Evolutionary conservation across 495 filamentous ascomycete species (phyloP), one percentile per base, ranked within the genome.

Genomic region (Rostrohypoxylon terebratum): DNA sequence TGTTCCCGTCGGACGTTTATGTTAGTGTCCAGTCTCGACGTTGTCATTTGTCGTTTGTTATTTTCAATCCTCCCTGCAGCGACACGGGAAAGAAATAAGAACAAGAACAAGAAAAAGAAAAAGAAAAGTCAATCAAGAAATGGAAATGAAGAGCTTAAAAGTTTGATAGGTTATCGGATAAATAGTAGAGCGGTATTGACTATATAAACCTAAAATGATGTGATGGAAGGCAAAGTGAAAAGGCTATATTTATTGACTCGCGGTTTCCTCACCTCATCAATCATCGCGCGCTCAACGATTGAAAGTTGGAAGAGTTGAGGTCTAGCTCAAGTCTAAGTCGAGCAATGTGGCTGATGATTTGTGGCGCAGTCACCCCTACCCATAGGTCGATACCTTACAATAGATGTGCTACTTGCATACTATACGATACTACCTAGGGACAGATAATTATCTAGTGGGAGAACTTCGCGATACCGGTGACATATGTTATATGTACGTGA

Each of bases 291-390:
- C 8, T 62, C 31, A 23, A 45, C 58, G 33, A 54, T 16, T 13
- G 38, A 54, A 31, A 44, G 59, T 28, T 50, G 31, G 44, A 45
- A 44, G 18, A 28, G 47, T 21, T 57, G 53, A 40, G n/a, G 55
- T 42, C 20, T 21, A 3, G 34, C 25, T 18, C 18, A 14, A 14
- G 11, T 59, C 55, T 42, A 42, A 42, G 25, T 53, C 31, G 21
- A 16, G 0, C 10, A 55, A 60, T 59, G 69, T 63, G 69, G 64
- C 69, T 64, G 25, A 47, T 64, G 44, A 16, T 0, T 36, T 61
- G 61, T 73, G 70, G 70, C 70, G 70, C 60, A 73, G 70, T 73
- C 70, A 73, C 70, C 65, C 70, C 70, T 31, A 20, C 21, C 21
- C 18, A 28, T 42, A 42, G 34, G 34, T 13, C 21, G 21, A 20